Percentiles rank a stretch among this genome's conserved stretches.
Conservation (phyloP, 2,329 filamentous ascomycete genomes). For the Claviceps cyperi region DNA sequence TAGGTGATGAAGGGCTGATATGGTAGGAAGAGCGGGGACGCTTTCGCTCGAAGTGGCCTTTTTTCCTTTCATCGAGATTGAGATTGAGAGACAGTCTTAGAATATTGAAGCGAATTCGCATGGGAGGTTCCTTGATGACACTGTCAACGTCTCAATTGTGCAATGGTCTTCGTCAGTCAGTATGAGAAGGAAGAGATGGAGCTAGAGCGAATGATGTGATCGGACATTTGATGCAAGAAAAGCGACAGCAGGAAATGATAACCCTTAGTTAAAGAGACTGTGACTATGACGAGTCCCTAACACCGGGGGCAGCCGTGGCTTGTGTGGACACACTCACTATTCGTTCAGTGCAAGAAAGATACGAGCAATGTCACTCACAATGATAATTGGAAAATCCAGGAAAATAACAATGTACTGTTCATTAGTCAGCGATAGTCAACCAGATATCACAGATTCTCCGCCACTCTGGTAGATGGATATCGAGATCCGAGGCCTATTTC, state of each 20-base stretch:
- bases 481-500: too few species aligned
- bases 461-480: too few species aligned
- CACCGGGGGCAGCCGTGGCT: background rate
- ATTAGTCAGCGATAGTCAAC: too few species aligned
- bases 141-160: background rate
- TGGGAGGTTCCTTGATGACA: too few species aligned
- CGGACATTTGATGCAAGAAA: background rate
- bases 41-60: background rate
- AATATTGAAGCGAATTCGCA: background rate
- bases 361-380: background rate
- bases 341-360: background rate
- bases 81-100: background rate
- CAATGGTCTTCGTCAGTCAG: background rate
- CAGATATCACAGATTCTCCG: too few species aligned
- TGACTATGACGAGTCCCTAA: background rate
- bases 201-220: background rate
- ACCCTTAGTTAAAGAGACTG: background rate
- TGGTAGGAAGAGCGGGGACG: constrained; percentile 3
- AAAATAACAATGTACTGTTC: background rate
- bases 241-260: background rate
- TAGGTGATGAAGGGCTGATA: constrained; percentile 7
- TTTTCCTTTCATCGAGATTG: background rate
- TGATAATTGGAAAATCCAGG: background rate
- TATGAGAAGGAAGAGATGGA: background rate
- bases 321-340: background rate